phyloP scores from a whole-genome alignment of 495 filamentous ascomycete genomes.

The Geoglossum glabrum region DNA sequence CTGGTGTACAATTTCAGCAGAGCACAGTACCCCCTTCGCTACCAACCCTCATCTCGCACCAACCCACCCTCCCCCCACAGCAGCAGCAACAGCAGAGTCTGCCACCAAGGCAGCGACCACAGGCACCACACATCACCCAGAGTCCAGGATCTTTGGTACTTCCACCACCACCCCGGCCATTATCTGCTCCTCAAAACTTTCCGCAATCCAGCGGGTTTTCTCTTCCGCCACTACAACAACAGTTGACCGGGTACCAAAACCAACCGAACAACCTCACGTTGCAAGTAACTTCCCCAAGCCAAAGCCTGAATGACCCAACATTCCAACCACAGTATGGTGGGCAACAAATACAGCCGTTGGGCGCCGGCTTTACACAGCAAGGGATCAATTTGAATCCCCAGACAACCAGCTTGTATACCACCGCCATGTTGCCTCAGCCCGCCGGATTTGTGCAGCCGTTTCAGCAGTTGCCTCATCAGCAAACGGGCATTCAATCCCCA shows the following conservation, averaged over 20 bases:
- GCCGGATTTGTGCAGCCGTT: conserved; percentile 27
- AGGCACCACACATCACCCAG: conserved; percentile 33
- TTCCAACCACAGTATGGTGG: conserved; percentile 31
- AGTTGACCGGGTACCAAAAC: conserved; percentile 53
- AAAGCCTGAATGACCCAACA: conserved; percentile 52
- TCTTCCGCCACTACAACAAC: conserved; percentile 57
- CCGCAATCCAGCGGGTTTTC: conserved; percentile 51
- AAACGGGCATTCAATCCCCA: conserved; percentile 25
- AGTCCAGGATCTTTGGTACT: conserved; percentile 46
- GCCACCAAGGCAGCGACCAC: conserved; percentile 48
- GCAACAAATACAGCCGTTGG: conserved; percentile 13
- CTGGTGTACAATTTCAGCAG: conserved; percentile 1
- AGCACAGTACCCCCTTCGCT: background rate
- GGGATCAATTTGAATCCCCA: background rate
- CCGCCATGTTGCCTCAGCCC: conserved; percentile 16
- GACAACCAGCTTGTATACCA: conserved; percentile 8
- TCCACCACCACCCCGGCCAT: conserved; percentile 62
- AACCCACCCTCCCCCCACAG: conserved; percentile 9
- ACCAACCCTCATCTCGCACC: background rate
- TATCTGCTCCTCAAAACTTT: conserved; percentile 75
- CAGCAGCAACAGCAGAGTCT: conserved; percentile 20
- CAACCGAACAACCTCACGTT: conserved; percentile 12
- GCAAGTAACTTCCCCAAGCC: conserved; percentile 45
- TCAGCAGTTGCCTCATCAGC: background rate
- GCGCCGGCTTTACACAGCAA: background rate